Base-by-base conservation (phyloP, 257 asterid species). In the Agastache rugosa region DNA sequence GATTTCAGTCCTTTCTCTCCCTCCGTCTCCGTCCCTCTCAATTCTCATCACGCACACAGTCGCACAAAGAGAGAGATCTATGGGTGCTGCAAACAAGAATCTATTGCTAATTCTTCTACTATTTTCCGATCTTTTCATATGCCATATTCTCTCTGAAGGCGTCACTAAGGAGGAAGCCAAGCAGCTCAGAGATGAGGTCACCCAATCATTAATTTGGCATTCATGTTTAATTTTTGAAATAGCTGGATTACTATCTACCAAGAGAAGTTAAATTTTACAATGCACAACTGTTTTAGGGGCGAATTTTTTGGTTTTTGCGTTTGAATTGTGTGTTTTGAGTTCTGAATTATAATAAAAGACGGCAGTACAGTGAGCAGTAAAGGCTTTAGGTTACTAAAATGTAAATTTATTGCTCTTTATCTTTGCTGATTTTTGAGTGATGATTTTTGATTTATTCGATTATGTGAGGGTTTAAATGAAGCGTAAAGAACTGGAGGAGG, bases 111-210 rank as follows among this genome's bases (percentile, higher is more conserved):
- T 84, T 77, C 60, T 85, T 65, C 75, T 93, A n/a, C 73, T 87
- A 1, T 63, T 73, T 69, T 79, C 85, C 9, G 84, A 77, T 71
- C 42, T 62, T 73, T 87, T 87, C 47, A 27, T 90, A 3, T 71
- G 75, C 80, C 71, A 55, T 72, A 64, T 79, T 73, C 65, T 79
- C 20, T 85, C 96, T 0, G 98, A 92, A 63, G 96, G 93, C 78
- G 98, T 94, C 71, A 86, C 93, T 68, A 80, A 84, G 63, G 85
- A 88, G 48, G 98, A 92, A 81, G 93, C 98, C 56, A 83, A 69
- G 80, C 81, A 84, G 73, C 98, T 92, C 83, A 85, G 98, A 83
- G 96, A 92, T 73, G 99, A 94, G 96, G 99, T 94, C 4, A 29
- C 34, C 37, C 22, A 48, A 39, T 54, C 67, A 20, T 50, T 31